Base-by-base conservation (phyloP, 345 rosid species). In the Brassica juncea region DNA sequence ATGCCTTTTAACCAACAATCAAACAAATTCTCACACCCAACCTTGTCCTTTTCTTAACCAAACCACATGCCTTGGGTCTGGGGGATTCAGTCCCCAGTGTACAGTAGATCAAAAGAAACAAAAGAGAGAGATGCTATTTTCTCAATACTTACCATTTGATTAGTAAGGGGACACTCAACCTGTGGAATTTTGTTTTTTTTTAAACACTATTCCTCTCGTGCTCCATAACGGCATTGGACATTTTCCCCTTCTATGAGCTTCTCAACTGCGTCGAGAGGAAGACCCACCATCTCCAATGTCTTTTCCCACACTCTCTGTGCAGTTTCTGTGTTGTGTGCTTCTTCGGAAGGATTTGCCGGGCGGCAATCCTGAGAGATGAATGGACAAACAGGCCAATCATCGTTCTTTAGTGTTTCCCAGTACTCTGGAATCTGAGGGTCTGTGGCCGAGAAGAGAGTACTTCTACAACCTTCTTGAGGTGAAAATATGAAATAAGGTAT, bases 371-470 rank as follows among this genome's bases (percentile, higher is more conserved):
- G 96, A 76, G 97, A 89, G 68, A 95, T 88, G 79, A 90, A 93
- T n/a, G 98, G 91, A 75, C 98, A 91, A 59, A 87, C 97, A 71
- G 98, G 98, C 94, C 92, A 89, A 11, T 91, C 96, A 68, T 93
- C 97, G 3, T 89, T 80, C 86, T 89, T 91, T 72, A 93, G 81
- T 62, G 86, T 75, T 69, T 93, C 97, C 68, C 98, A 91, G 72
- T 91, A 91, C 78, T 93, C 99, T 8, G 93, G 85, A 76, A 95
- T 77, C 88, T 91, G 97, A 82, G 98, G 97, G 86, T 93, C 97
- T 4, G 98, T 93, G 15, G 99, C 98, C 21, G 98, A 76, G 85
- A 95, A 93, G 16, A 95, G 94, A 12, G 97, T 58, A 75, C 99
- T 95, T 82, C 99, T 84, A 30, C 94, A 86, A 77, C 99, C 99